These are phyloP conservation scores for Crithidia brevicula DNA, from an alignment of 208 protist genomes.

Conservation along the genomic window DNA sequence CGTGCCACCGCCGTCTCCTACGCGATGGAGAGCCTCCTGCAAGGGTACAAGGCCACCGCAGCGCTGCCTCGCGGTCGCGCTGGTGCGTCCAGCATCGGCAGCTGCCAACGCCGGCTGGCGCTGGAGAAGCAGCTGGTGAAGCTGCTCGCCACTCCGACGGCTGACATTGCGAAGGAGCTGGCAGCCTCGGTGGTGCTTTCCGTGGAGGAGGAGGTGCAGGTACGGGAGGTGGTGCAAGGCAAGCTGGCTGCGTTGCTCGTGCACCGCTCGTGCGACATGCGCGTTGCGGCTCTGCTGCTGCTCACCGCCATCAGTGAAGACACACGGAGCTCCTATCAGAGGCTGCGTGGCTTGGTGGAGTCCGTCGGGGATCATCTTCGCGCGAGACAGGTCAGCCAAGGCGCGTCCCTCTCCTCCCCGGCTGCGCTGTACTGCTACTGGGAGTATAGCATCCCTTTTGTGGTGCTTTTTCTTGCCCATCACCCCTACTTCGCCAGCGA, in stretches of 20 bases:
- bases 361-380: constrained; percentile 60
- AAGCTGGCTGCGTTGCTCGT: constrained; percentile 51
- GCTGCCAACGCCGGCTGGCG: constrained; percentile 49
- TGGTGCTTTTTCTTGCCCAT: constrained; percentile 81
- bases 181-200: constrained; percentile 69
- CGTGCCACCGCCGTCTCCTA: constrained; percentile 15
- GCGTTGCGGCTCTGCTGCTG: constrained; percentile 67
- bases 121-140: constrained; percentile 65
- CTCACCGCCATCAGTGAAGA: constrained; percentile 76
- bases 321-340: constrained; percentile 49
- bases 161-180: constrained; percentile 64
- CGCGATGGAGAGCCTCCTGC: constrained; percentile 40
- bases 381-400: constrained; percentile 38
- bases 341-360: constrained; percentile 50
- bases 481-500: constrained; percentile 77
- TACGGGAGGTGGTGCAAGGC: constrained; percentile 59
- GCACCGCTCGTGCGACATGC: constrained; percentile 59
- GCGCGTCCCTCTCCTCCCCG: constrained; percentile 47
- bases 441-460: constrained; percentile 84
- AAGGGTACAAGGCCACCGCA: constrained; percentile 35
- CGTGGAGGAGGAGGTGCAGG: constrained; percentile 55
- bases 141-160: constrained; percentile 48
- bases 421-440: constrained; percentile 66
- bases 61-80: neutral
- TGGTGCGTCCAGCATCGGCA: constrained; percentile 18